phyloP scores from a whole-genome alignment of 495 filamentous ascomycete species.

The Geopyxis carbonaria region DNA sequence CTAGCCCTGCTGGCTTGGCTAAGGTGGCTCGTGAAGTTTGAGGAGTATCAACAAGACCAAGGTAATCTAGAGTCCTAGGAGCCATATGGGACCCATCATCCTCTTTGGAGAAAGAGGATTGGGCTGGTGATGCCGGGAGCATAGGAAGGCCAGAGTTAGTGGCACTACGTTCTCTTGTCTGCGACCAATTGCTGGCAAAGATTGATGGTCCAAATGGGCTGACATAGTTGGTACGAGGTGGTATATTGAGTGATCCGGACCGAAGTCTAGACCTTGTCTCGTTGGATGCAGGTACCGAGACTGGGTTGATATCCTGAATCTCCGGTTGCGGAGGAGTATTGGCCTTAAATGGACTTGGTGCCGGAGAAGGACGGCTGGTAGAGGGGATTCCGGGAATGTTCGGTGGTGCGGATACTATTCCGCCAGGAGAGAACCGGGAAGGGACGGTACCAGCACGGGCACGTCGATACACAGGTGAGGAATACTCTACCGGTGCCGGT shows the following conservation, averaged over 20 bases:
- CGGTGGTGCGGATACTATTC: conserved; percentile 42
- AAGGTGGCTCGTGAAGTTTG: conserved; percentile 59
- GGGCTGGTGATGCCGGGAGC: conserved; percentile 68
- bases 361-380: conserved; percentile 73
- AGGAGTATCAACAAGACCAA: conserved; percentile 87
- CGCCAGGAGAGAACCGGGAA: conserved; percentile 71
- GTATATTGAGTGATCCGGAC: conserved; percentile 69
- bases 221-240: conserved; percentile 60
- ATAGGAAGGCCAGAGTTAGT: conserved; percentile 55
- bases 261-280: conserved; percentile 50
- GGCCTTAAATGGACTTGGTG: conserved; percentile 77
- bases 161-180: conserved; percentile 70
- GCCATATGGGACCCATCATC: conserved; percentile 68
- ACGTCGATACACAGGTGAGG: conserved; percentile 44
- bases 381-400: conserved; percentile 46
- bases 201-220: conserved; percentile 77
- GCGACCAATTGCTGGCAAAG: conserved; percentile 73
- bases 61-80: conserved; percentile 86
- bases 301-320: conserved; percentile 32
- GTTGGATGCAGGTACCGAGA: conserved; percentile 23
- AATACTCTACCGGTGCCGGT: conserved; percentile 40
- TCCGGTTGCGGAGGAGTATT: conserved; percentile 53
- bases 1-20: conserved; percentile 42
- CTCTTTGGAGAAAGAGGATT: conserved; percentile 78
- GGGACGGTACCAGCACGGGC: conserved; percentile 92